A percentile compares a stretch with the other conserved stretches of the same genome.
Conservation (phyloP, 2,329 filamentous ascomycete species). For the Arthrinium phaeospermum region DNA sequence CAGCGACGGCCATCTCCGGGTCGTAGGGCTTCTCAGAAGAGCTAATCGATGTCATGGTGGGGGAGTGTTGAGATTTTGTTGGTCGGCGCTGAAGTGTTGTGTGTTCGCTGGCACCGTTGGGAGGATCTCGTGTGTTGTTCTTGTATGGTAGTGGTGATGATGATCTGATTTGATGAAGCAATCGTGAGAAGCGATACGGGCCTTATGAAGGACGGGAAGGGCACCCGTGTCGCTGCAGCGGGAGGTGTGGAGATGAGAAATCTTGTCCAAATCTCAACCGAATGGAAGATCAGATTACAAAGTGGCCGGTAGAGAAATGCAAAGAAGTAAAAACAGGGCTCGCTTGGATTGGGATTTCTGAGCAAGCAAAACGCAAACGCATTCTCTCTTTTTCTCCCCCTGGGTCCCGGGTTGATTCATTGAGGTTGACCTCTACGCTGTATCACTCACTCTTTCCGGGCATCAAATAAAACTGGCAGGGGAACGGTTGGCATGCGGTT, state of each 20-base stretch:
- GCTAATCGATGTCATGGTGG: neutral
- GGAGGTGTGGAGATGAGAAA: neutral
- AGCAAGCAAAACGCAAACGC: too few species aligned
- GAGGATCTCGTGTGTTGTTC: too few species aligned
- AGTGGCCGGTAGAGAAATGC: neutral
- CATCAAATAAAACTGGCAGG: too few species aligned
- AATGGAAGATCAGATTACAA: neutral
- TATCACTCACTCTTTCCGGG: too few species aligned
- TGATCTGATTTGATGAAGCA: neutral
- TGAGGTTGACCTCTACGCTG: too few species aligned
- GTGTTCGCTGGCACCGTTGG: too few species aligned
- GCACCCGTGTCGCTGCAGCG: neutral
- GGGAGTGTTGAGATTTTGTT: neutral
- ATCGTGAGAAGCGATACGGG: neutral
- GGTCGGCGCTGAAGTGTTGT: too few species aligned
- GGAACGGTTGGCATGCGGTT: too few species aligned
- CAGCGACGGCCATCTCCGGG: neutral
- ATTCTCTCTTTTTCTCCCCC: too few species aligned
- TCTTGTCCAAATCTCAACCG: neutral
- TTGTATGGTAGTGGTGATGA: neutral
- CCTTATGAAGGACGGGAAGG: neutral
- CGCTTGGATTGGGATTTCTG: too few species aligned
- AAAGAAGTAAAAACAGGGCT: too few species aligned
- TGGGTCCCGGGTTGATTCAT: too few species aligned
- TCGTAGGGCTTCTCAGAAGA: neutral